phyloP scores from a whole-genome alignment of 108 stramenopile species.

The Nitzschia palea region DNA sequence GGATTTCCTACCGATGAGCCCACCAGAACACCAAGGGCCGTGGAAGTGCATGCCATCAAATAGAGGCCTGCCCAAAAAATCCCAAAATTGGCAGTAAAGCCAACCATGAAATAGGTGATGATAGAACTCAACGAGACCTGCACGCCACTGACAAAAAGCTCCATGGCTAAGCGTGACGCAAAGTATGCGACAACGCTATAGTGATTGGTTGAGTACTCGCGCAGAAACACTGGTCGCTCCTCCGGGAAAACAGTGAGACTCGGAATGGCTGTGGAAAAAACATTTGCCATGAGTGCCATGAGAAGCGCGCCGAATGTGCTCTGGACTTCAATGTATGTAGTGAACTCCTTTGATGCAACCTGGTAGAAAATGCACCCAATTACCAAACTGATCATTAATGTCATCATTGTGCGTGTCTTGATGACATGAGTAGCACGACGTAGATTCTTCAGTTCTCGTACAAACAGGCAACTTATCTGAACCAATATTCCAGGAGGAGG shows the following conservation, averaged over 20 bases:
- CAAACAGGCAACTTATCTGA: constrained; percentile 37
- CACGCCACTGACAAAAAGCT: constrained; percentile 38
- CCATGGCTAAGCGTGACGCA: constrained; percentile 39
- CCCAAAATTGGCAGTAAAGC: constrained; percentile 36
- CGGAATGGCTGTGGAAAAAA: constrained; percentile 61
- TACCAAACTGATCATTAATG: constrained; percentile 47
- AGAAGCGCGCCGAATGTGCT: constrained; percentile 59
- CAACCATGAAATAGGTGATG: constrained; percentile 49
- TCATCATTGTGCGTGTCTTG: constrained; percentile 44
- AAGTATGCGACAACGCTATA: constrained; percentile 72
- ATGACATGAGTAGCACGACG: constrained; percentile 43
- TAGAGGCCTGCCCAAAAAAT: constrained; percentile 30
- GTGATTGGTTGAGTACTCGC: constrained; percentile 83
- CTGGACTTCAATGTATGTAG: constrained; percentile 35
- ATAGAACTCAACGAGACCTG: constrained; percentile 28
- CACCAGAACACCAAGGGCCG: constrained; percentile 53
- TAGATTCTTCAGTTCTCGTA: constrained; percentile 47
- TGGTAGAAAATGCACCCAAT: constrained; percentile 59
- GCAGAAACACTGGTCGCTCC: constrained; percentile 60
- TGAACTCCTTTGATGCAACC: constrained; percentile 28
- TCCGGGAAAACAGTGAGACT: constrained; percentile 47
- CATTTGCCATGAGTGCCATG: constrained; percentile 36
- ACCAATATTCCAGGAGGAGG: constrained; percentile 39
- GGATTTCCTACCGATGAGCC: constrained; percentile 57
- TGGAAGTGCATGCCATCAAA: constrained; percentile 41